phyloP scores from a whole-genome alignment of 331 rosid species.

The Acacia pycnantha region DNA sequence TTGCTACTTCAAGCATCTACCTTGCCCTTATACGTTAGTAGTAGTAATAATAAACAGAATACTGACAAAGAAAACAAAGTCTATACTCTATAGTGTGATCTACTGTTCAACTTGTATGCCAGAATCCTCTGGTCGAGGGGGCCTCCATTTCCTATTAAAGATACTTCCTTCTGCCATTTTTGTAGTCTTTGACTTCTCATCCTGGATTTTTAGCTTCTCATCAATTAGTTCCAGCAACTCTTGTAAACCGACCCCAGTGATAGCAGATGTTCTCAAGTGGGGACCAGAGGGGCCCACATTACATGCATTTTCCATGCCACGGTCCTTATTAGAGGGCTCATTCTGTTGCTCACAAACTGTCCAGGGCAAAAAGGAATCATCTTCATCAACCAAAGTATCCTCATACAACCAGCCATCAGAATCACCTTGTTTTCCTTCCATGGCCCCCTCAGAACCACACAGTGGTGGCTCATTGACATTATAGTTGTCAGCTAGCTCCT shows the following conservation, averaged over 20 bases:
- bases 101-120: slow-evolving; percentile 46
- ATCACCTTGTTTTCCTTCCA: slow-evolving; percentile 46
- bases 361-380: slow-evolving; percentile 30
- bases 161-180: slow-evolving; percentile 49
- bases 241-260: slow-evolving; percentile 75
- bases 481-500: slow-evolving; percentile 17
- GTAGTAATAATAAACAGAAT: not conserved
- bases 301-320: slow-evolving; percentile 20
- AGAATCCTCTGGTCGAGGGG: slow-evolving; percentile 51
- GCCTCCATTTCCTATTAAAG: slow-evolving; percentile 78
- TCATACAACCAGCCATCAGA: slow-evolving; percentile 64
- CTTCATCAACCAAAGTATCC: slow-evolving; percentile 40
- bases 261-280: slow-evolving; percentile 74
- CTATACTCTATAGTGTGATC: not conserved
- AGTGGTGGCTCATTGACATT: slow-evolving; percentile 30
- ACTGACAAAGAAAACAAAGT: not conserved
- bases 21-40: not conserved
- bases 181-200: slow-evolving; percentile 45
- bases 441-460: slow-evolving; percentile 23
- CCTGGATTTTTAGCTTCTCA: slow-evolving; percentile 56
- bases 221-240: slow-evolving; percentile 76
- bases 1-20: not conserved
- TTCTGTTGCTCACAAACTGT: slow-evolving; percentile 31
- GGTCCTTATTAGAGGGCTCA: slow-evolving; percentile 23
- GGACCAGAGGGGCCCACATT: slow-evolving; percentile 44